Evolutionary conservation across 2,329 filamentous ascomycete genomes (phyloP), one percentile per base, ranked within the genome.

Genomic region (Penicillium crustosum): DNA sequence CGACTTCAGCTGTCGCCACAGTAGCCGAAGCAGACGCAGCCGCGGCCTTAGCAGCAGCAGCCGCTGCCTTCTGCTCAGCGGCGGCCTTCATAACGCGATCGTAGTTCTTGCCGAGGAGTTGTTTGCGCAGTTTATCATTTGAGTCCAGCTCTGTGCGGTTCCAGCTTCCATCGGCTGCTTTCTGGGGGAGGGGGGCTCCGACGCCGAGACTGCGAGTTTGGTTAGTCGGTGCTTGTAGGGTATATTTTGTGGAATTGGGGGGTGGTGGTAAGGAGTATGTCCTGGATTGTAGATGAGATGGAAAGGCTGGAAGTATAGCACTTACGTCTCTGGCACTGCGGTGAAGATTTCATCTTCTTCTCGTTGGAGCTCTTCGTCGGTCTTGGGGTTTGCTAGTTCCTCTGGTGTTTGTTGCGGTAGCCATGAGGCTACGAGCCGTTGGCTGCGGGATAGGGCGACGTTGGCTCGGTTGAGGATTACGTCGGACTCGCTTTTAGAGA

Each of bases 261-360:
- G 7, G 21, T 12, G 25, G 4, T 15, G 27, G 13, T 17, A 56
- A n/a, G 36, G 3, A 7, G 8, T 45, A 19, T 31, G 25, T 2
- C 4, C 4, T 21, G 29, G n/a, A 10, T 17, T 47, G 13, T 23
- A 35, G 29, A 15, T 35, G 15, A 13, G 17, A 15, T 4, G 12
- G 29, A 12, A 35, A 35, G 29, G 7, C 15, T 4, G 19, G 15
- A 25, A 29, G 29, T 1, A 25, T 8, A 12, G 13, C 7, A 68
- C 75, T 49, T 73, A 85, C 83, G 78, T 78, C 67, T 85, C 82
- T 23, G 82, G 81, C 4, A 80, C 79, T 38, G 79, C 75, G 17
- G 74, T 78, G 63, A 83, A 83, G 39, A 83, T 76, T 60, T 82
- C 81, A 64, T 82, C 76, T 59, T 86, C 83, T 48, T 84, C 81